Conservation (phyloP, 2,329 filamentous ascomycete genomes). For the Graphilbum ipis-grandicollis region DNA sequence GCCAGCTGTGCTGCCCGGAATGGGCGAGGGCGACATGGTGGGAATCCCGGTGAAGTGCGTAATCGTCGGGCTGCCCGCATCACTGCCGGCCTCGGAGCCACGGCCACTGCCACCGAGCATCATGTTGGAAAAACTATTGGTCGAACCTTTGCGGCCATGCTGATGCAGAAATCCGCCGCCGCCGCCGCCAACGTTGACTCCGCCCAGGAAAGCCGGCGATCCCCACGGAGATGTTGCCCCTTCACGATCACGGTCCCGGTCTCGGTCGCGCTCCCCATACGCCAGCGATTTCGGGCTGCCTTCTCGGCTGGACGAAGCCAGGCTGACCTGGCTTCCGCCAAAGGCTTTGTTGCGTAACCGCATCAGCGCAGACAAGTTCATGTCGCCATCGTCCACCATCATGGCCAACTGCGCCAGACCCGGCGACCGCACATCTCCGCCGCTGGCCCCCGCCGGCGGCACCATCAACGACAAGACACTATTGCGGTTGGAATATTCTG, state of each 20-base stretch:
- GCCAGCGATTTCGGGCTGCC: constrained; percentile 31
- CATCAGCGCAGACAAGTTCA: constrained; percentile 56
- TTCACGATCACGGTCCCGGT: constrained; percentile 23
- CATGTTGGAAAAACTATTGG: constrained; percentile 21
- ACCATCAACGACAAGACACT: constrained; percentile 61
- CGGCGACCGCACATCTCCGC: constrained; percentile 43
- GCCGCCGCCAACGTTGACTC: constrained; percentile 4
- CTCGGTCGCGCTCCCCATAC: constrained; percentile 7
- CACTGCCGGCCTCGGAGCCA: constrained; percentile 28
- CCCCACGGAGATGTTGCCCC: constrained; percentile 25
- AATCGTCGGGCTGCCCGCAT: constrained; percentile 31
- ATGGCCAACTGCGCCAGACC: constrained; percentile 62
- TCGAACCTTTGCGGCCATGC: constrained; percentile 30
- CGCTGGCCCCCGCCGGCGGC: constrained; percentile 22
- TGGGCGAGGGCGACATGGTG: constrained; percentile 10
- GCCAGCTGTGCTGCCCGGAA: constrained; percentile 5
- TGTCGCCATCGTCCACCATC: constrained; percentile 45
- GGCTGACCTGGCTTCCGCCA: constrained; percentile 63
- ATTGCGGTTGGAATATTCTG: constrained; percentile 90
- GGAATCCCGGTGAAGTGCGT: constrained; percentile 14
- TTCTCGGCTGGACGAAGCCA: constrained; percentile 39
- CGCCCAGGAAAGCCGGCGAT: constrained; percentile 11
- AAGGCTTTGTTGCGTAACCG: constrained; percentile 60
- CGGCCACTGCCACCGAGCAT: constrained; percentile 20
- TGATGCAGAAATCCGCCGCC: not conserved